Conservation (phyloP, 2,329 filamentous ascomycete genomes). For the Exophiala viscosa region DNA sequence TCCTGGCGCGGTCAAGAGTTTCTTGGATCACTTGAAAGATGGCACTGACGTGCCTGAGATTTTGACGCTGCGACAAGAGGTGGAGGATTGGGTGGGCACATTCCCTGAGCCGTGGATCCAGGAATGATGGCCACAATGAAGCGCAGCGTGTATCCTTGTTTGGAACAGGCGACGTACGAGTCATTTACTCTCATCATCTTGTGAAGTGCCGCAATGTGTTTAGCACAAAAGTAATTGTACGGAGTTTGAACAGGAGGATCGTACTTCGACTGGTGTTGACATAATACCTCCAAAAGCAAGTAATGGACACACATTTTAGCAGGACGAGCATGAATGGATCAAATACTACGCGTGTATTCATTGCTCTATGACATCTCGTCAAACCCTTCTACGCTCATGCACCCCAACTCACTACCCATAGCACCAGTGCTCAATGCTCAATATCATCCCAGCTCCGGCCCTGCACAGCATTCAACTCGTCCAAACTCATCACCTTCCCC, state of each 20-base stretch:
- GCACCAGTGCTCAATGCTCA: constrained; percentile 15
- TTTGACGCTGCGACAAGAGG: constrained; percentile 31
- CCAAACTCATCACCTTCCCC: constrained; percentile 81
- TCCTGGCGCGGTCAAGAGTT: constrained; percentile 31
- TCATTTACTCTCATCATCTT: too few relatives aligned
- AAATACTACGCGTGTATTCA: too few relatives aligned
- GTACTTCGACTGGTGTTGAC: too few relatives aligned
- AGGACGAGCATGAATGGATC: too few relatives aligned
- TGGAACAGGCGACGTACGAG: too few relatives aligned
- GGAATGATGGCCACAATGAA: background rate
- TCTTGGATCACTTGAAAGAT: constrained; percentile 32
- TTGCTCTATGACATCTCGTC: too few relatives aligned
- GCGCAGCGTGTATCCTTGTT: too few relatives aligned
- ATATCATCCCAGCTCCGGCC: constrained; percentile 66
- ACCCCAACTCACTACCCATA: background rate
- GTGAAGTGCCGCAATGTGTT: too few relatives aligned
- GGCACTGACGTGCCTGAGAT: constrained; percentile 32
- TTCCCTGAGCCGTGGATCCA: constrained; percentile 32
- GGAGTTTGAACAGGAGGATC: too few relatives aligned
- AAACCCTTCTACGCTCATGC: background rate
- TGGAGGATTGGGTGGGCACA: constrained; percentile 34
- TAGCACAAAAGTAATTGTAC: too few relatives aligned
- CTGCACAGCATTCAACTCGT: constrained; percentile 80
- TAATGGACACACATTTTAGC: too few relatives aligned
- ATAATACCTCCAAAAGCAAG: too few relatives aligned